A percentile compares a stretch with the other conserved stretches of the same genome.
These are phyloP conservation scores for Termitomyces bulborhizus DNA, from an alignment of 768 basidiomycete species.

Conservation along the genomic window DNA sequence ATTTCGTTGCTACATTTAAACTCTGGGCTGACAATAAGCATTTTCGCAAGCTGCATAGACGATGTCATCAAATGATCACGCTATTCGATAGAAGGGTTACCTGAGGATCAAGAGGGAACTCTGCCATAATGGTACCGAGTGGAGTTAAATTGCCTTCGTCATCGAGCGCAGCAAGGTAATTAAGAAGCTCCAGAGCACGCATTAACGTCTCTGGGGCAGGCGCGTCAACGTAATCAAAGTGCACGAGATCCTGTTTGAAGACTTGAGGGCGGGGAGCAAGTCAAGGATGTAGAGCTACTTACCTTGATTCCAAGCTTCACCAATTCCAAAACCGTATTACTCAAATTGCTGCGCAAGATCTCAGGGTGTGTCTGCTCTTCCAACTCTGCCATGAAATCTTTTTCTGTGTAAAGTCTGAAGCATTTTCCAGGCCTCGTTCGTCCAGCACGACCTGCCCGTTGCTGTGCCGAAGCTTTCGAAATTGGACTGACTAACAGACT, in stretches of 20 bases:
- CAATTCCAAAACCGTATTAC: slow-evolving; percentile 88
- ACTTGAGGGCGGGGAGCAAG: not conserved
- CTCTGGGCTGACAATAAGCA: slow-evolving; percentile 91
- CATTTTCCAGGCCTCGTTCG: slow-evolving; percentile 96
- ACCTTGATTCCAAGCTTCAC: slow-evolving; percentile 93
- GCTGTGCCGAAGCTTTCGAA: slow-evolving; percentile 94
- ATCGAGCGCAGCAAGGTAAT: slow-evolving; percentile 88
- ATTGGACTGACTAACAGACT: slow-evolving; percentile 90
- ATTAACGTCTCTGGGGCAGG: slow-evolving; percentile 96
- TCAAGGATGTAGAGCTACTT: slow-evolving; percentile 2
- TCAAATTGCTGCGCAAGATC: slow-evolving; percentile 88
- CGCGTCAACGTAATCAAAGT: slow-evolving; percentile 87
- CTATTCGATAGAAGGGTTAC: slow-evolving; percentile 29
- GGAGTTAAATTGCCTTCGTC: slow-evolving; percentile 90
- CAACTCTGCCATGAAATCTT: slow-evolving; percentile 92
- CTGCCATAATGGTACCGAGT: slow-evolving; percentile 89
- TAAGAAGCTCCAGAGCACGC: slow-evolving; percentile 91
- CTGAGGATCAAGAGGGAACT: slow-evolving; percentile 98
- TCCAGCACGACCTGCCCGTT: slow-evolving; percentile 93
- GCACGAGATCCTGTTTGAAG: slow-evolving; percentile 63
- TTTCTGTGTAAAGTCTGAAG: slow-evolving; percentile 94
- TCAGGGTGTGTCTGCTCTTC: slow-evolving; percentile 98
- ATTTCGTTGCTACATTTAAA: slow-evolving; percentile 97
- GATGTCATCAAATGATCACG: not conserved
- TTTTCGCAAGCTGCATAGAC: slow-evolving; percentile 67